Conservation (phyloP, 352 stramenopile genomes). For the Peronosclerospora sorghi region DNA sequence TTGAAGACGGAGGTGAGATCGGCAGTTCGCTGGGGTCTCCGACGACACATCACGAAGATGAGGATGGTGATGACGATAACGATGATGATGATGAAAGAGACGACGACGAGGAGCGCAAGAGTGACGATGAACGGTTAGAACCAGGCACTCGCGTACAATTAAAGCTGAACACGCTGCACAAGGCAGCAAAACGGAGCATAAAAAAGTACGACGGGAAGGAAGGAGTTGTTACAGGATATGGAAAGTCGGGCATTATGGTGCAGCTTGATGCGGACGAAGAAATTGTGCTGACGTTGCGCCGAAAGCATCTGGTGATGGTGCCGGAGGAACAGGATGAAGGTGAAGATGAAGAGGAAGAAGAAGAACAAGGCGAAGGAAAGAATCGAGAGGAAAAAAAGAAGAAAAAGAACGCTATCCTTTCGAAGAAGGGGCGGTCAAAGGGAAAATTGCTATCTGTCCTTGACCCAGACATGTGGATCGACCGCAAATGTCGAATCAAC, state of each 20-base stretch:
- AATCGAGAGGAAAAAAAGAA: conserved; percentile 6
- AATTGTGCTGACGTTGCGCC: conserved; percentile 38
- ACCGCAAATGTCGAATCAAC: conserved; percentile 78
- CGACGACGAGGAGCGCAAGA: conserved; percentile 42
- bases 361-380: conserved; percentile 24
- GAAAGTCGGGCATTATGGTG: conserved; percentile 29
- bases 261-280: conserved; percentile 45
- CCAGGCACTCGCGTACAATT: conserved; percentile 45
- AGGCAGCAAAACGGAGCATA: conserved; percentile 37
- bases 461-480: conserved; percentile 84
- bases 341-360: conserved; percentile 25
- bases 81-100: conserved; percentile 20
- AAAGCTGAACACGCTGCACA: conserved; percentile 33
- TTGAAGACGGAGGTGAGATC: conserved; percentile 24
- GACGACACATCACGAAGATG: conserved; percentile 13
- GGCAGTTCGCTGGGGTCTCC: conserved; percentile 10
- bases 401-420: conserved; percentile 8
- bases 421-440: conserved; percentile 26
- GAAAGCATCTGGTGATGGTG: conserved; percentile 34
- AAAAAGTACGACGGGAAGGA: conserved; percentile 65
- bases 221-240: conserved; percentile 43
- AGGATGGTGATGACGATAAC: conserved; percentile 16
- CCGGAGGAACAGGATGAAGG: conserved; percentile 20
- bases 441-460: conserved; percentile 62
- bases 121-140: conserved; percentile 28